Evolutionary conservation across 2,329 filamentous ascomycete genomes (phyloP), one percentile per base, ranked within the genome.

Genomic region (Trichoderma arundinaceum): DNA sequence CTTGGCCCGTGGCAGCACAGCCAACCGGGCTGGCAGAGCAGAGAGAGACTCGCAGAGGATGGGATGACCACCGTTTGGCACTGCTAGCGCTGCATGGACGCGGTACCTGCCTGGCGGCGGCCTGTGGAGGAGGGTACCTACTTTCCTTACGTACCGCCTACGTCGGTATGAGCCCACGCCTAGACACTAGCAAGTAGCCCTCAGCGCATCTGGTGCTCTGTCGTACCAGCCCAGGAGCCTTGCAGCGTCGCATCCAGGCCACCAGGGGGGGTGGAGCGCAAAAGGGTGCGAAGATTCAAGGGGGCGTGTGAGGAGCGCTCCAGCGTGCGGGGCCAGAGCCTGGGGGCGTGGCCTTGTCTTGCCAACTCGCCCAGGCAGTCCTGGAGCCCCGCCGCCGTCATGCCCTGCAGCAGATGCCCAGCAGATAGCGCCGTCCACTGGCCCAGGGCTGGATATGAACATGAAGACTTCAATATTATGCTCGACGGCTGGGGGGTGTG

Each of bases 91-190:
- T 48, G 48, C 59, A 38, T 51, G 71, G 66, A 68, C 69, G 68
- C 71, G 67, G 73, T 73, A 74, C 73, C 68, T 74, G 70, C 69
- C 73, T 74, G 70, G 64, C 66, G 71, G 73, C 71, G 68, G 72
- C 69, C 69, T 70, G 68, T 70, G 71, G 69, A 71, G 72, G 69
- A 73, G 69, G 69, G 72, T 72, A 74, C 72, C 69, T 56, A 56
- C 54, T 59, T 46, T 32, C 39, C 35, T 33, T 33, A 28, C 22
- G 22, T 28, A 28, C 22, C 22, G 22, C 22, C 22, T 60, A 53
- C 32, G 51, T 38, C 38, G 46, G 17, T 17, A 54, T 52, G 12
- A 52, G 46, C 22, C 43, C 43, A 13, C 35, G 35, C 35, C 35
- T 4, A 2, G 10, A 38, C 41, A 28, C 22, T 28, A 7, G 41